phyloP scores from a whole-genome alignment of 2,329 filamentous ascomycete genomes.

The Aspergillus neoniger region DNA sequence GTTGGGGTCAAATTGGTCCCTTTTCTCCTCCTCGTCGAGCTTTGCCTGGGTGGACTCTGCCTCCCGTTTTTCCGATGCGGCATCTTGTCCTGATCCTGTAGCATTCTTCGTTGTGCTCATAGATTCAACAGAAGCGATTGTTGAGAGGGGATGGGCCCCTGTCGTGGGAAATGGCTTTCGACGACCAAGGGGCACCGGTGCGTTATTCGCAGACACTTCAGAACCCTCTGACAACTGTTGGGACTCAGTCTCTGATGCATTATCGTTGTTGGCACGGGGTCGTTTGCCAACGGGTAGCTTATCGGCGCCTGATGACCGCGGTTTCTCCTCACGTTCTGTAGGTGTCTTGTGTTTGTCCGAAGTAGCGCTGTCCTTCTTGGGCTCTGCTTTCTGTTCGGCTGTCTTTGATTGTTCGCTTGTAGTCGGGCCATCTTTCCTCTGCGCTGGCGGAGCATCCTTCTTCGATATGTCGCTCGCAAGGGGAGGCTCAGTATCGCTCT shows the following conservation, averaged over 20 bases:
- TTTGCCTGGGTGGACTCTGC: conserved; percentile 18
- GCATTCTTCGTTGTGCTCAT: conserved; percentile 39
- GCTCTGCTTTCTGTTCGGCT: conserved; percentile 13
- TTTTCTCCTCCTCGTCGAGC: conserved; percentile 41
- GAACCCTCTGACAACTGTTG: conserved; percentile 39
- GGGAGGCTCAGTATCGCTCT: conserved; percentile 27
- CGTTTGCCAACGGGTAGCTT: conserved; percentile 17
- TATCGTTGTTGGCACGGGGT: conserved; percentile 27
- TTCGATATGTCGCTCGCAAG: conserved; percentile 29
- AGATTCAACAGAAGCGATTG: conserved; percentile 60
- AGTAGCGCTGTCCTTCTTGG: conserved; percentile 11
- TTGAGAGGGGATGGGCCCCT: conserved; percentile 57
- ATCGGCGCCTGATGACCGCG: conserved; percentile 19
- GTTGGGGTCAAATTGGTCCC: conserved; percentile 49
- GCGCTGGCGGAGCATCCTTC: conserved; percentile 26
- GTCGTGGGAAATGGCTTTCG: conserved; percentile 54
- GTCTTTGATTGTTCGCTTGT: conserved; percentile 19
- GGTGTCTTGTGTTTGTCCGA: conserved; percentile 18
- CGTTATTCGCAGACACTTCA: conserved; percentile 40
- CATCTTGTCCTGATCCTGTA: conserved; percentile 20
- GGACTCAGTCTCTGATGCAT: conserved; percentile 30
- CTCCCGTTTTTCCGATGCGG: conserved; percentile 29
- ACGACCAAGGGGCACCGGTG: conserved; percentile 43
- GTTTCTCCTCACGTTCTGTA: conserved; percentile 15
- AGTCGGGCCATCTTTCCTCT: conserved; percentile 23